These are phyloP conservation scores for Citrus reticulata DNA, from an alignment of 345 rosid species.

Conservation along the genomic window DNA sequence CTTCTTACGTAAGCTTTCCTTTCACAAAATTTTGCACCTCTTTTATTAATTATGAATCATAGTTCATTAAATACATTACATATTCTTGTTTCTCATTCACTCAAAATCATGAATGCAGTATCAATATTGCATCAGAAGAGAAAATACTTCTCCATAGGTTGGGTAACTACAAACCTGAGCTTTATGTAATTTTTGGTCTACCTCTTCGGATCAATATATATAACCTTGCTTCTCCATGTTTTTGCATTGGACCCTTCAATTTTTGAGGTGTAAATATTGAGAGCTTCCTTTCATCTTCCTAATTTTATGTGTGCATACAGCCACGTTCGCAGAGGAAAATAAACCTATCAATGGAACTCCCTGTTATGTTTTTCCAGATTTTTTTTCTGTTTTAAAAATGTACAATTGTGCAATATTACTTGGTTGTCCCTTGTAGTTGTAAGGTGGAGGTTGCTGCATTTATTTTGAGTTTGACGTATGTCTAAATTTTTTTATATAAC, in stretches of 20 bases:
- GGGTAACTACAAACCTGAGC: not conserved
- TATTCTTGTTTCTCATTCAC: not conserved
- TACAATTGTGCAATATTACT: not conserved
- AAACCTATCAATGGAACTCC: not conserved
- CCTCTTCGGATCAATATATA: not conserved
- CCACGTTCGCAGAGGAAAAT: not conserved
- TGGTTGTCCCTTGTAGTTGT: not conserved
- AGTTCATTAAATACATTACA: not conserved
- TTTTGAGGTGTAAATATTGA: not conserved
- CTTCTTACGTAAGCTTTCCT: slow-evolving; percentile 66
- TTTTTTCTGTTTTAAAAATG: not conserved
- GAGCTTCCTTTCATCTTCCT: not conserved
- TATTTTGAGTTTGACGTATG: not conserved
- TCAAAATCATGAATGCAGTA: not conserved
- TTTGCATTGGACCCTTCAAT: not conserved
- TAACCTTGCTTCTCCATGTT: not conserved
- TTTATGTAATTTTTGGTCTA: not conserved
- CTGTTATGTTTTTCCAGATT: not conserved
- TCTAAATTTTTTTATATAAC: not conserved
- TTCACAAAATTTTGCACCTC: slow-evolving; percentile 8
- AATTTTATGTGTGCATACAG: not conserved
- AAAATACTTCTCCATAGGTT: not conserved
- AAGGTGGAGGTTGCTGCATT: not conserved
- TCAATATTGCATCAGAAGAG: not conserved
- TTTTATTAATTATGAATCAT: not conserved